These are phyloP conservation scores for Borovskyia barvae DNA, from an alignment of 208 protist genomes.

Conservation along the genomic window DNA sequence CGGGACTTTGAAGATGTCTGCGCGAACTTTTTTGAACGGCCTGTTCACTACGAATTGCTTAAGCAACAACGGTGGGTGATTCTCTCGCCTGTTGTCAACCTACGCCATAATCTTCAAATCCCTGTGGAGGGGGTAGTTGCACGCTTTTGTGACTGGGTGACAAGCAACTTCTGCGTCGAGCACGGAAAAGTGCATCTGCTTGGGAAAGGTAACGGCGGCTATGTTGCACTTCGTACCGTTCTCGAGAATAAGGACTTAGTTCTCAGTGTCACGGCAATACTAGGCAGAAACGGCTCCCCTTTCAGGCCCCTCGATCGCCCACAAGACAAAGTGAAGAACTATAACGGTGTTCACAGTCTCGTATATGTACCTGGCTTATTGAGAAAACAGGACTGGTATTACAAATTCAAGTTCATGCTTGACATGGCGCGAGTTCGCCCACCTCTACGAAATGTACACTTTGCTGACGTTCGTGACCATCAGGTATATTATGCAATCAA, in stretches of 20 bases:
- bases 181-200: conserved; percentile 80
- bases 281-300: conserved; percentile 69
- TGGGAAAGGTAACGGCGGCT: conserved; percentile 81
- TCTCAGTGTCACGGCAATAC: conserved; percentile 74
- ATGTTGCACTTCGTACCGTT: conserved; percentile 73
- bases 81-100: conserved; percentile 72
- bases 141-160: conserved; percentile 86
- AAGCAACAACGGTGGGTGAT: conserved; percentile 73
- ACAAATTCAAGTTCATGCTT: conserved; percentile 91
- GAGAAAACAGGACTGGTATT: conserved; percentile 84
- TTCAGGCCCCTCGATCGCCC: conserved; percentile 70
- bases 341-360: conserved; percentile 78
- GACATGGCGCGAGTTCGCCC: conserved; percentile 77
- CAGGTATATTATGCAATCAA: conserved; percentile 90
- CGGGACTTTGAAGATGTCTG: conserved; percentile 89
- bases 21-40: conserved; percentile 84
- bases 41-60: conserved; percentile 66
- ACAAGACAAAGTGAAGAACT: conserved; percentile 77
- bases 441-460: conserved; percentile 77
- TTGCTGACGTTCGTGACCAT: conserved; percentile 85
- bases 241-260: conserved; percentile 74
- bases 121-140: conserved; percentile 80
- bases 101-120: conserved; percentile 76
- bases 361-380: conserved; percentile 82
- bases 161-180: conserved; percentile 70